Evolutionary conservation across 208 protist species (phyloP).

Genomic region (Crithidia thermophila): DNA sequence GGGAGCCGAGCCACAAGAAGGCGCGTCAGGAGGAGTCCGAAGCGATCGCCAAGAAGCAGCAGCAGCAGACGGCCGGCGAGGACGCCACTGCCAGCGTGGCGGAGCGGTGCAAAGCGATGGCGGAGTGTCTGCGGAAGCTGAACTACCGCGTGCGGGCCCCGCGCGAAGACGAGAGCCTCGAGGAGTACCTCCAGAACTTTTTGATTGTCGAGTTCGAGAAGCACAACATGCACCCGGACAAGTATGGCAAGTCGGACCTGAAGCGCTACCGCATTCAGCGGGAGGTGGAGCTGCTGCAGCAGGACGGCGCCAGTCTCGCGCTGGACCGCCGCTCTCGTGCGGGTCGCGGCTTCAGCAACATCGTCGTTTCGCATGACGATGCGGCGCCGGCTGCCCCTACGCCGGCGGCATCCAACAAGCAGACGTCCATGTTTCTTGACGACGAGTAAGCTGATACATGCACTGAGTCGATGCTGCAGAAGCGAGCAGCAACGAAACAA

Average conservation of each 20-base stretch:
- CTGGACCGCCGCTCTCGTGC: constrained; percentile 66
- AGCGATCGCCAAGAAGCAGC: neutral
- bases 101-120: constrained; percentile 78
- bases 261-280: constrained; percentile 64
- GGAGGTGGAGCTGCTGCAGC: constrained; percentile 80
- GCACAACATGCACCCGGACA: constrained; percentile 68
- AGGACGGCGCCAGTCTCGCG: constrained; percentile 66
- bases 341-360: constrained; percentile 55
- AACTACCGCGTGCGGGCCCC: constrained; percentile 59
- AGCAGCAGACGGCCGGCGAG: neutral
- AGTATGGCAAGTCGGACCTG: constrained; percentile 60
- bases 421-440: constrained; percentile 70
- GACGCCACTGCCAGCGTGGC: constrained; percentile 14
- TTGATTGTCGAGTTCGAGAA: constrained; percentile 71
- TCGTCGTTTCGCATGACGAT: constrained; percentile 1
- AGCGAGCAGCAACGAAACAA: neutral
- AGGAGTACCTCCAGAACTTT: constrained; percentile 66
- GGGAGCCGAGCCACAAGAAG: constrained; percentile 52
- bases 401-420: constrained; percentile 23
- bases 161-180: constrained; percentile 47
- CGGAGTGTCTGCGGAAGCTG: constrained; percentile 66
- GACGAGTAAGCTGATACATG: constrained; percentile 39
- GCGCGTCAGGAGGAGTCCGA: constrained; percentile 36
- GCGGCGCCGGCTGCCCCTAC: neutral
- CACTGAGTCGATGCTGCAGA: neutral